These are phyloP conservation scores for Petunia axillaris DNA, from an alignment of 257 asterid species.

Conservation along the genomic window DNA sequence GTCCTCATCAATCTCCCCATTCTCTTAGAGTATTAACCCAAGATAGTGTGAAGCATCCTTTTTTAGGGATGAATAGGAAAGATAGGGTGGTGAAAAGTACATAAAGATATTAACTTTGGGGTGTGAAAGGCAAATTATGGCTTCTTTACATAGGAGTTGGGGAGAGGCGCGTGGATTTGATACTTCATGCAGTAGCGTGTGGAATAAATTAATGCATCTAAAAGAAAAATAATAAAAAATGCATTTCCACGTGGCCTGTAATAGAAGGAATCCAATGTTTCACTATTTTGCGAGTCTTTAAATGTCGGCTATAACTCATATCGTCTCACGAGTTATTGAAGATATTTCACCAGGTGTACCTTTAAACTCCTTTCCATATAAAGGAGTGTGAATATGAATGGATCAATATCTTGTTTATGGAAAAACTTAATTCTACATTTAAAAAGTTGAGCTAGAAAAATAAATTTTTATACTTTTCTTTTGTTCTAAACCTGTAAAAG, in stretches of 20 bases:
- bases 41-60: no score
- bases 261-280: slow-evolving; percentile 35
- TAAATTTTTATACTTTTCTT: no score
- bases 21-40: no score
- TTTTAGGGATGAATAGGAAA: not conserved
- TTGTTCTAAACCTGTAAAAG: no score
- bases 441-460: no score
- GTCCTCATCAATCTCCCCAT: no score
- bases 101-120: not conserved
- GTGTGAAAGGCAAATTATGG: not conserved
- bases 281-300: slow-evolving; percentile 27
- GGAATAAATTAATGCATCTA: not conserved
- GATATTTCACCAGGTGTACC: not conserved
- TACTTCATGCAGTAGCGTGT: not conserved
- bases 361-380: not conserved
- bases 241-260: slow-evolving; percentile 26
- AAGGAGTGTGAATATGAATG: no score
- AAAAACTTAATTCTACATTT: no score
- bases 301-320: slow-evolving; percentile 18
- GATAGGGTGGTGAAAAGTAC: not conserved
- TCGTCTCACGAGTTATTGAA: slow-evolving; percentile 15
- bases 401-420: not conserved
- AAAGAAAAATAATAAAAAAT: not conserved
- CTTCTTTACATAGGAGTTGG: not conserved
- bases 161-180: slow-evolving; percentile 20